A percentile compares a stretch with the other conserved stretches of the same genome.
Evolutionary conservation across 202 grass and related monocot genomes (phyloP).

Genomic region (Dendrocalamus latiflorus): DNA sequence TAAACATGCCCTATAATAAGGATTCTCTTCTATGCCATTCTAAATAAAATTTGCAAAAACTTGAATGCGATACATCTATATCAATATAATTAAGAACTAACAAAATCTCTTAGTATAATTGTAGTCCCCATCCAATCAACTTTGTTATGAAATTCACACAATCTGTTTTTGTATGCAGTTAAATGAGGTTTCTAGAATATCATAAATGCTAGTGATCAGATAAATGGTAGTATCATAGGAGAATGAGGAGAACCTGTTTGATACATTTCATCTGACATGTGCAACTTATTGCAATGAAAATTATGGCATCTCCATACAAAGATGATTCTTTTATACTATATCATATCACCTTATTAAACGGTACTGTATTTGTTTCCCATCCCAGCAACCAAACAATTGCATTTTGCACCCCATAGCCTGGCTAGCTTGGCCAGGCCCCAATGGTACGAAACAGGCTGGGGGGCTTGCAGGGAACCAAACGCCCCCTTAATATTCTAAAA

Average conservation of each 20-base stretch:
- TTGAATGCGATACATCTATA: neutral
- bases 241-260: neutral
- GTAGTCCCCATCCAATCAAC: neutral
- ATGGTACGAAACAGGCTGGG: neutral
- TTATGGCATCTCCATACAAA: neutral
- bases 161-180: neutral
- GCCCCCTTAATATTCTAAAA: neutral
- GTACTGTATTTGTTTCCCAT: neutral
- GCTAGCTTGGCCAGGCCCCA: neutral
- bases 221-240: neutral
- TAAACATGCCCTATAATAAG: neutral
- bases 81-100: neutral
- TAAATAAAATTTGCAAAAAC: neutral
- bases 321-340: neutral
- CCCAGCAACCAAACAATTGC: neutral
- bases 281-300: neutral
- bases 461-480: neutral
- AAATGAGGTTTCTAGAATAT: neutral
- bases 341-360: neutral
- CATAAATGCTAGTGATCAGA: neutral
- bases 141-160: neutral
- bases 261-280: neutral
- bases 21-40: neutral
- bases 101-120: neutral
- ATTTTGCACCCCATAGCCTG: neutral